Percentiles rank a stretch among this genome's conserved stretches.
phyloP scores from a whole-genome alignment of 805 yeast species.

The Starmerella sp. region DNA sequence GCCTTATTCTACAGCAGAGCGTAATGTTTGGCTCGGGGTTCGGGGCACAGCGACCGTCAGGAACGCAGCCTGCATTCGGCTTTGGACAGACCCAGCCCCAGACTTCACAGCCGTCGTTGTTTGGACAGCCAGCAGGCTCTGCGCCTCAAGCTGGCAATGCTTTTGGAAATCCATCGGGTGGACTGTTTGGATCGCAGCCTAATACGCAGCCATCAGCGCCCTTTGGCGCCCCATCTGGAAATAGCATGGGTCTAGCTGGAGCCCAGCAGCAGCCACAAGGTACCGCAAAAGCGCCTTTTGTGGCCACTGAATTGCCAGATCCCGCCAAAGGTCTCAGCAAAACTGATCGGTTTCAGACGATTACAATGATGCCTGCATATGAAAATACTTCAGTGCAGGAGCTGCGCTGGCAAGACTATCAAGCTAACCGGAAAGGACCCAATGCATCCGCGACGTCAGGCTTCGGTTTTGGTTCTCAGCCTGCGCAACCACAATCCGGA shows the following conservation, averaged over 20 bases:
- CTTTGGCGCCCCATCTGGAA: constrained; percentile 28
- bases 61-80: constrained; percentile 9
- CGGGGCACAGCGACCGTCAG: constrained; percentile 17
- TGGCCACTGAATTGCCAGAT: constrained; percentile 51
- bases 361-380: constrained; percentile 86
- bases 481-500: not conserved
- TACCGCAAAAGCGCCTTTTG: constrained; percentile 47
- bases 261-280: constrained; percentile 15
- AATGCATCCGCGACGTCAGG: not conserved
- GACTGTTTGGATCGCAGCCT: constrained; percentile 16
- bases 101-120: constrained; percentile 10
- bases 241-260: constrained; percentile 18
- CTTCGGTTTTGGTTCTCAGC: constrained; percentile 13
- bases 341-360: constrained; percentile 49
- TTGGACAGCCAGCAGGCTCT: constrained; percentile 12
- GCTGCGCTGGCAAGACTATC: constrained; percentile 78
- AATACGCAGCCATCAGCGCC: constrained; percentile 1
- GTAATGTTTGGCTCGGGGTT: constrained; percentile 14
- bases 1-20: not conserved
- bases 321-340: constrained; percentile 17
- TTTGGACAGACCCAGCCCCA: constrained; percentile 21
- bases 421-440: constrained; percentile 45
- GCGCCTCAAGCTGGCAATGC: constrained; percentile 15
- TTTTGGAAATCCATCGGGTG: constrained; percentile 19
- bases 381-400: constrained; percentile 74